Conservation (phyloP, 2,329 filamentous ascomycete genomes). For the Hymenoscyphus fructigenus region DNA sequence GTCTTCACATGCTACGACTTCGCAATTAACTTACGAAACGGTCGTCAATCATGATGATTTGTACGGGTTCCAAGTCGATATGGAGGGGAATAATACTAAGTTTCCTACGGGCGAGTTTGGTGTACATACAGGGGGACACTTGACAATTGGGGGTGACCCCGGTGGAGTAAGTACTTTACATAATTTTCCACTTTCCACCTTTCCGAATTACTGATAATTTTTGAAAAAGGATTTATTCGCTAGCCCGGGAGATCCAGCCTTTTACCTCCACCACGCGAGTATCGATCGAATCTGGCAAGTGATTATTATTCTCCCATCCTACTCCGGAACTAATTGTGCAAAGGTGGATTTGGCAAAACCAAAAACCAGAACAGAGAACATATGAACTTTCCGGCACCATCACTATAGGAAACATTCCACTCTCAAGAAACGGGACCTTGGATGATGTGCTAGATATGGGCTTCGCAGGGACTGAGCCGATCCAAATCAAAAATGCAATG, state of each 20-base stretch:
- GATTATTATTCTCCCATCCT: not conserved
- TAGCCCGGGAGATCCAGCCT: not conserved
- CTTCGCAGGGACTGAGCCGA: not conserved
- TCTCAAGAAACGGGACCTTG: not conserved
- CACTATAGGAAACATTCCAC: not conserved
- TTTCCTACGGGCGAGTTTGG: conserved; percentile 35
- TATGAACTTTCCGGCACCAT: not conserved
- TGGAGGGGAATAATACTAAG: conserved; percentile 39
- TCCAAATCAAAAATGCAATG: not conserved
- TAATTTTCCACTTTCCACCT: not conserved
- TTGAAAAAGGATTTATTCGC: conserved; percentile 8
- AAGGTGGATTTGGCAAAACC: not conserved
- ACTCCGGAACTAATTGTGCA: not conserved
- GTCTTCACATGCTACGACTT: conserved; percentile 36
- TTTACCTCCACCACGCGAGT: conserved; percentile 4
- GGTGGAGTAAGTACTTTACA: not conserved
- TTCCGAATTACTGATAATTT: not conserved
- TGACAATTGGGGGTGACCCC: conserved; percentile 43
- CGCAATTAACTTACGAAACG: conserved; percentile 31
- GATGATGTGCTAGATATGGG: not conserved
- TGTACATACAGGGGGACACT: conserved; percentile 42
- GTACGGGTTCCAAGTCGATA: conserved; percentile 43
- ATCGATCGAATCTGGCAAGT: conserved; percentile 10
- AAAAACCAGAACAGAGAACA: not conserved
- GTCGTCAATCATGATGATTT: conserved; percentile 40